phyloP scores from a whole-genome alignment of 2,329 filamentous ascomycete genomes.

The Exophiala sideris region DNA sequence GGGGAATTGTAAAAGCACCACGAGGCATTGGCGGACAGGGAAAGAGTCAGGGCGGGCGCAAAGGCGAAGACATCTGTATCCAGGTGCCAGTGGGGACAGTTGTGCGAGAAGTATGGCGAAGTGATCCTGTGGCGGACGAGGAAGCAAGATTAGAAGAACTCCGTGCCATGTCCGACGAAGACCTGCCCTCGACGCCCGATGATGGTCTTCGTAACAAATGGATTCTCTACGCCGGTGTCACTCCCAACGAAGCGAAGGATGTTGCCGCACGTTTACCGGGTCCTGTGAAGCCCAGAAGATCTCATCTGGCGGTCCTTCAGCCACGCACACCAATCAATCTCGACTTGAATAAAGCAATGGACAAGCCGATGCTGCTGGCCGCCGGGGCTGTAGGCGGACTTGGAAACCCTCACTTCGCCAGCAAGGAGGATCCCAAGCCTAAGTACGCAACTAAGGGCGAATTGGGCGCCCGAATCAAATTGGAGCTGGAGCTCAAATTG shows the following conservation, averaged over 20 bases:
- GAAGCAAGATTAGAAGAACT: constrained; percentile 39
- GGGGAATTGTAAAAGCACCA: constrained; percentile 57
- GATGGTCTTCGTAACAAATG: constrained; percentile 60
- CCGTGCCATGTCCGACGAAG: constrained; percentile 35
- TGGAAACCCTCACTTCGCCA: constrained; percentile 90
- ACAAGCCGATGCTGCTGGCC: constrained; percentile 77
- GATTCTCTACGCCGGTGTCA: constrained; percentile 77
- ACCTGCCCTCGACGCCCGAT: constrained; percentile 39
- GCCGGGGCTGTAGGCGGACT: constrained; percentile 85
- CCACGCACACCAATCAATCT: constrained; percentile 69
- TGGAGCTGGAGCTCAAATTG: constrained; percentile 90
- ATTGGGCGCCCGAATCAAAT: constrained; percentile 68
- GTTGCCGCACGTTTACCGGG: constrained; percentile 34
- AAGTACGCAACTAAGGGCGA: constrained; percentile 89
- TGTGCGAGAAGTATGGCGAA: constrained; percentile 73
- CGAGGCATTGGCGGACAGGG: constrained; percentile 47
- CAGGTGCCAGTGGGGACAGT: constrained; percentile 92
- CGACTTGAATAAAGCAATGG: constrained; percentile 72
- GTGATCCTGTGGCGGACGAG: constrained; percentile 73
- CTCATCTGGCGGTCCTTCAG: constrained; percentile 61
- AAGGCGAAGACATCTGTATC: constrained; percentile 83
- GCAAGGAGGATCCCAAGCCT: constrained; percentile 69
- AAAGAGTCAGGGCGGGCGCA: constrained; percentile 59
- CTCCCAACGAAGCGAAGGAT: constrained; percentile 16
- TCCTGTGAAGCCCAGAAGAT: constrained; percentile 48